Percentiles rank a stretch among this genome's conserved stretches.
Conservation (phyloP, 148 eudicot species). For the Nepenthes mirabilis region DNA sequence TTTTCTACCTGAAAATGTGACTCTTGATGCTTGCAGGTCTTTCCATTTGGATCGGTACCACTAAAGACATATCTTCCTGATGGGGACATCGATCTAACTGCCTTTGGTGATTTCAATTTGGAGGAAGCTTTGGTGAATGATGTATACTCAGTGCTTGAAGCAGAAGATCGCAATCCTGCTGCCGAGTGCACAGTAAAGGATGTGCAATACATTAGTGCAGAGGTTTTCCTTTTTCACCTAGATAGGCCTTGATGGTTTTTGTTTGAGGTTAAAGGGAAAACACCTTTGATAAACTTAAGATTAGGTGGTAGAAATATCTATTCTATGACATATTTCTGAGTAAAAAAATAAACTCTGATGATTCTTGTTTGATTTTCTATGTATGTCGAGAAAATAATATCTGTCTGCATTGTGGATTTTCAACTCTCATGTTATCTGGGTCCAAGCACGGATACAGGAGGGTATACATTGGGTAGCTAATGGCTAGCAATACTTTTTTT, state of each 20-base stretch:
- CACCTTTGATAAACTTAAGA: no score
- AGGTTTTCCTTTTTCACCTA: constrained; percentile 37
- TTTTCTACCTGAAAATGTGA: neutral
- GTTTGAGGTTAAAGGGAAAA: no score
- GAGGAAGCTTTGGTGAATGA: constrained; percentile 55
- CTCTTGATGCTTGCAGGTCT: constrained; percentile 2
- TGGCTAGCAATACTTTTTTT: no score
- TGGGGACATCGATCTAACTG: constrained; percentile 14
- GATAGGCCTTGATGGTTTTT: constrained; percentile 4
- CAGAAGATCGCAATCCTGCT: constrained; percentile 43
- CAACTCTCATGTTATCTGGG: no score
- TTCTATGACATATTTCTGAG: no score
- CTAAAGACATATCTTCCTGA: constrained; percentile 8
- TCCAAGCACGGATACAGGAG: no score
- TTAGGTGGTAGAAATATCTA: no score
- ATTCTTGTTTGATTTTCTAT: no score
- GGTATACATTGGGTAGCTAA: no score
- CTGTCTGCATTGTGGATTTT: no score
- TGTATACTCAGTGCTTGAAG: constrained; percentile 48
- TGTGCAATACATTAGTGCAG: constrained; percentile 82
- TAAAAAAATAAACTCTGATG: no score
- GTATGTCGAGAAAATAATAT: no score
- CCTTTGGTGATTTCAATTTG: constrained; percentile 15
- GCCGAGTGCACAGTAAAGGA: constrained; percentile 80
- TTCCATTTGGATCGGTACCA: constrained; percentile 9